Percentiles rank a stretch among this genome's conserved stretches.
Conservation (phyloP, 1,139 yeast species). For the Pichia sp. region DNA sequence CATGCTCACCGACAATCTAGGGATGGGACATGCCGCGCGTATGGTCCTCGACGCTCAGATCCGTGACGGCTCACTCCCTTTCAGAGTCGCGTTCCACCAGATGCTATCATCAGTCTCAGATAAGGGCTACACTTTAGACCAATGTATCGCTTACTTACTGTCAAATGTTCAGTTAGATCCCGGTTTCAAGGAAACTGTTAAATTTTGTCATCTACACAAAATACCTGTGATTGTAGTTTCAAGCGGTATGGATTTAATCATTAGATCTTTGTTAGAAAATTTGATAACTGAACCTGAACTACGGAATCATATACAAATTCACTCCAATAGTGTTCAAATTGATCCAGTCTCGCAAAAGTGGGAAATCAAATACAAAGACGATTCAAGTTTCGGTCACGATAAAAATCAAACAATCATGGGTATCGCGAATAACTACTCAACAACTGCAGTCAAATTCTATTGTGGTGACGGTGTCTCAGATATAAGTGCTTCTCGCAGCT, state of each 20-base stretch:
- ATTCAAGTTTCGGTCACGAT: slow-evolving; percentile 88
- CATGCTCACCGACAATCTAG: slow-evolving; percentile 77
- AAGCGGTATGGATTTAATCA: slow-evolving; percentile 90
- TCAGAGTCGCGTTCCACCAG: slow-evolving; percentile 73
- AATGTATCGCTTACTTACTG: slow-evolving; percentile 64
- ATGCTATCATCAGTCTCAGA: slow-evolving; percentile 78
- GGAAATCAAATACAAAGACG: slow-evolving; percentile 82
- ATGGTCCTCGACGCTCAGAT: slow-evolving; percentile 63
- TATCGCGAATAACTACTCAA: too few relatives aligned
- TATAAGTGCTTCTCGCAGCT: slow-evolving; percentile 88
- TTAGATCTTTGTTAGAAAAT: slow-evolving; percentile 62
- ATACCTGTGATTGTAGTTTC: slow-evolving; percentile 71
- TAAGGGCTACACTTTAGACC: slow-evolving; percentile 42
- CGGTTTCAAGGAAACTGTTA: slow-evolving; percentile 75
- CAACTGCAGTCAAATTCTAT: slow-evolving; percentile 59
- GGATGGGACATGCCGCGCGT: slow-evolving; percentile 73
- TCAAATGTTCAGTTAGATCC: slow-evolving; percentile 72
- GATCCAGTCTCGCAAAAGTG: slow-evolving; percentile 42
- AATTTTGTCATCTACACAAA: slow-evolving; percentile 63
- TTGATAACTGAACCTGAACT: slow-evolving; percentile 72
- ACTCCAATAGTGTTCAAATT: slow-evolving; percentile 68
- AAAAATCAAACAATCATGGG: slow-evolving; percentile 33
- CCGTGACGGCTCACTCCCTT: slow-evolving; percentile 47
- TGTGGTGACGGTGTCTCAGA: slow-evolving; percentile 98
- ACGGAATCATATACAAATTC: slow-evolving; percentile 63